These are phyloP conservation scores for Pichia sorboxylosa DNA, from an alignment of 1,139 yeast species.

Conservation along the genomic window DNA sequence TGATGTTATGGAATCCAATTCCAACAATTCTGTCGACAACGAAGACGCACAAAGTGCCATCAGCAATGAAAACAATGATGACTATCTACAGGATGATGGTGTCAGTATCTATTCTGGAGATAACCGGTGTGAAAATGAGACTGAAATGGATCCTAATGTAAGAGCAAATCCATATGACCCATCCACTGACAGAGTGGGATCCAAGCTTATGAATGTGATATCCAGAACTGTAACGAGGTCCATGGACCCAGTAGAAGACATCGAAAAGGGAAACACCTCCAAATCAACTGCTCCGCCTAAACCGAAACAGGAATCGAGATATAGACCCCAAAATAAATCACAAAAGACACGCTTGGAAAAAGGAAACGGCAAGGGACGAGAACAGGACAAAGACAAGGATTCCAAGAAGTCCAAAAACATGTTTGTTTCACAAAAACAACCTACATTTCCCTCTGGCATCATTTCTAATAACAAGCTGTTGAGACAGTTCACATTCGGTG, in stretches of 20 bases:
- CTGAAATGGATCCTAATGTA: background rate
- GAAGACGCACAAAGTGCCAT: conserved; percentile 1
- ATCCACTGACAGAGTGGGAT: conserved; percentile 19
- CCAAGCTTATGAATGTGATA: conserved; percentile 20
- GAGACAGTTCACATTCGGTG: conserved; percentile 20
- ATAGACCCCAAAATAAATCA: no score
- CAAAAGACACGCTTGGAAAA: no score
- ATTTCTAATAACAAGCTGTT: conserved; percentile 9
- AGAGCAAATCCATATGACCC: conserved; percentile 18
- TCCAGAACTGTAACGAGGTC: conserved; percentile 18
- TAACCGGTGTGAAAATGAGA: background rate
- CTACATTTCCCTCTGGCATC: background rate
- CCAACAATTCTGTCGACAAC: background rate
- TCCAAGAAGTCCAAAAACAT: background rate
- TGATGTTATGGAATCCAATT: conserved; percentile 7
- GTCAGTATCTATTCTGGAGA: conserved; percentile 3
- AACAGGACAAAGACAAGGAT: background rate
- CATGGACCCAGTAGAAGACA: conserved; percentile 6
- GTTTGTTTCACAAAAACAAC: background rate
- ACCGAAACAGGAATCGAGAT: conserved; percentile 1
- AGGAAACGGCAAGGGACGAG: background rate
- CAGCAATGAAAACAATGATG: conserved; percentile 1
- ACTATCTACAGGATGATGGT: conserved; percentile 2
- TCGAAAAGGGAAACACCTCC: conserved; percentile 19
- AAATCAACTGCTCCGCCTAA: conserved; percentile 3